Conservation (phyloP, 805 yeast genomes). For the Pichia nakasei region DNA sequence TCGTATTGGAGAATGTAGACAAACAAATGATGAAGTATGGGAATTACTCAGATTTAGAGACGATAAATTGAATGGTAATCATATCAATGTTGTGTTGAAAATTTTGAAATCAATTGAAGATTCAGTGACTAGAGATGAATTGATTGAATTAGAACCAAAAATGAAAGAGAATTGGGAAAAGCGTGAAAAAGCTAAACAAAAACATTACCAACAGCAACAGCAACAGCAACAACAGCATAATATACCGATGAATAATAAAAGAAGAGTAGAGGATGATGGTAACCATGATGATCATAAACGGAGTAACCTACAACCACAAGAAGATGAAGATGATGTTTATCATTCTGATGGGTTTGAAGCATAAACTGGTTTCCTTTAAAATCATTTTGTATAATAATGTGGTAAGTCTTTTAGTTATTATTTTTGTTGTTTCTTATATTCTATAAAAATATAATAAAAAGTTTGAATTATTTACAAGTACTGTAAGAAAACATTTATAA, state of each 20-base stretch:
- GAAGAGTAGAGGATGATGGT: conserved; percentile 1
- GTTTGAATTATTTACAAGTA: too few species aligned
- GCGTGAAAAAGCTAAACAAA: conserved; percentile 34
- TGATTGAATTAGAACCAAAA: conserved; percentile 45
- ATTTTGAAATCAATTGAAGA: conserved; percentile 80
- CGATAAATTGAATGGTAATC: conserved; percentile 87
- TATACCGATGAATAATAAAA: conserved; percentile 5
- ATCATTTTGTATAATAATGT: too few species aligned
- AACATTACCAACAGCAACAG: conserved; percentile 14
- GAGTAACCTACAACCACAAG: neutral
- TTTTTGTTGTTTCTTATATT: too few species aligned
- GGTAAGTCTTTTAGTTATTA: too few species aligned
- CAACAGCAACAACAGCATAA: neutral
- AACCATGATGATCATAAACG: neutral
- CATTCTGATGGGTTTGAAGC: conserved; percentile 32
- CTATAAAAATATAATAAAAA: too few species aligned
- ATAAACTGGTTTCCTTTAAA: conserved; percentile 18
- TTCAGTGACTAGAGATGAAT: conserved; percentile 73
- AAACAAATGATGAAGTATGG: conserved; percentile 67
- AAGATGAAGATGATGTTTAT: conserved; percentile 17
- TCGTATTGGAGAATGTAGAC: conserved; percentile 77
- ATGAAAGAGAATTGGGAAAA: conserved; percentile 57
- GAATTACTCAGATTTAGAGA: conserved; percentile 81
- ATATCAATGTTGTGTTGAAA: conserved; percentile 68
- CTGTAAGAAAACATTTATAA: too few species aligned